Evolutionary conservation across 1,139 yeast species (phyloP).

Genomic region (Kurtzmaniella natalensis): DNA sequence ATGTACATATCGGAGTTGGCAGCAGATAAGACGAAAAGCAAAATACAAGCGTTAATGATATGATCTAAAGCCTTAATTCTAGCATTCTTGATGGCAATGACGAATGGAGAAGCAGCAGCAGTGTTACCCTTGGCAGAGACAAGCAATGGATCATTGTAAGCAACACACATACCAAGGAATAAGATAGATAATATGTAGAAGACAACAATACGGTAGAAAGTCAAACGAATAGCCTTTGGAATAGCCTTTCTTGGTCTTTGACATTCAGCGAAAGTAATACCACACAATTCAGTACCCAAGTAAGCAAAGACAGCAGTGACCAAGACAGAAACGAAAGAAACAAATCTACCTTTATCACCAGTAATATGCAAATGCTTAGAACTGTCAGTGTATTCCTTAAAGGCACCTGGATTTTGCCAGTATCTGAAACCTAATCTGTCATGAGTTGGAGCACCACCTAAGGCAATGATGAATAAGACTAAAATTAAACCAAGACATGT

Average conservation of each 20-base stretch:
- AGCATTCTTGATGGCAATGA: slow-evolving; percentile 46
- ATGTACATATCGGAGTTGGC: slow-evolving; percentile 48
- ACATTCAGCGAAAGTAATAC: slow-evolving; percentile 76
- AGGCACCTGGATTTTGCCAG: slow-evolving; percentile 65
- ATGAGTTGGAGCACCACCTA: slow-evolving; percentile 58
- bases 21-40: slow-evolving; percentile 43
- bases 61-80: slow-evolving; percentile 40
- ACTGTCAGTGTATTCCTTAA: slow-evolving; percentile 39
- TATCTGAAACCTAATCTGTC: slow-evolving; percentile 64
- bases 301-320: slow-evolving; percentile 75
- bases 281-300: slow-evolving; percentile 73
- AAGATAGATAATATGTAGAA: slow-evolving; percentile 67
- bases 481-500: slow-evolving; percentile 54
- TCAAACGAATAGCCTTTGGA: slow-evolving; percentile 72
- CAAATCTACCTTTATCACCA: slow-evolving; percentile 50
- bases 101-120: slow-evolving; percentile 78
- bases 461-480: slow-evolving; percentile 43
- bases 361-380: slow-evolving; percentile 21
- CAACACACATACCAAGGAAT: slow-evolving; percentile 71
- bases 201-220: slow-evolving; percentile 69
- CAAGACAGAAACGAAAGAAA: slow-evolving; percentile 60
- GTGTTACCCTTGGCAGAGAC: slow-evolving; percentile 33
- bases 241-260: slow-evolving; percentile 70
- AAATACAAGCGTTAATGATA: slow-evolving; percentile 42
- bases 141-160: slow-evolving; percentile 57